phyloP scores from a whole-genome alignment of 495 filamentous ascomycete genomes.

The Baudoinia panamericana region DNA sequence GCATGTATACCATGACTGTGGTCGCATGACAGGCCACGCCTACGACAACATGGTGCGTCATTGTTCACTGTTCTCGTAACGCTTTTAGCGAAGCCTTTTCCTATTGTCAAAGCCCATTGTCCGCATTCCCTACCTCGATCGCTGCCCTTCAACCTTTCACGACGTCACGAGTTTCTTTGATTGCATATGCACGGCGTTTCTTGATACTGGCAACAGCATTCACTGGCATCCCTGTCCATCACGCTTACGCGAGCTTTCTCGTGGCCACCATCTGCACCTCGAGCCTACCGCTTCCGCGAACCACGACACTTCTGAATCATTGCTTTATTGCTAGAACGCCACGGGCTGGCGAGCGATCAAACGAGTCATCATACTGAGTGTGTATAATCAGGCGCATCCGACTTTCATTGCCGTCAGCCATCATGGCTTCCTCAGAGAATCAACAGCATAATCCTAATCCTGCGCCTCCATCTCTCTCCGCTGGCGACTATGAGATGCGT shows the following conservation, averaged over 20 bases:
- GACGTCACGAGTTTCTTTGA: slow-evolving; percentile 12
- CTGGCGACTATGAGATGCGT: slow-evolving; percentile 43
- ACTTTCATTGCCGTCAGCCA: slow-evolving; percentile 20
- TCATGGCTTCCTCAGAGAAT: slow-evolving; percentile 33
- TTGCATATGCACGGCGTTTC: not conserved
- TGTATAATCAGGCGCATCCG: slow-evolving; percentile 21
- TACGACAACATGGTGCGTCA: slow-evolving; percentile 17
- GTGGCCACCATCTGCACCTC: no score
- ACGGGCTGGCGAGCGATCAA: no score
- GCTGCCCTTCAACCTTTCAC: slow-evolving; percentile 1
- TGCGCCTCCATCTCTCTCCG: slow-evolving; percentile 39
- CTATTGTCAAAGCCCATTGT: slow-evolving; percentile 19
- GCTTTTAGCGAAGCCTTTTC: not conserved
- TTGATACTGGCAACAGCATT: not conserved
- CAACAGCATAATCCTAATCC: slow-evolving; percentile 35
- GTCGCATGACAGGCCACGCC: slow-evolving; percentile 21
- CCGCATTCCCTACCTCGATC: slow-evolving; percentile 2
- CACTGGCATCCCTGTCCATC: not conserved
- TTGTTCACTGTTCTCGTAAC: not conserved
- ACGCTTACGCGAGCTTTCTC: no score
- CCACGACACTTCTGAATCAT: no score
- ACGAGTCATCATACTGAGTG: no score
- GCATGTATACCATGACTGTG: slow-evolving; percentile 1
- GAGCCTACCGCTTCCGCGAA: no score
- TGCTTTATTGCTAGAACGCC: no score